Conservation (phyloP, 495 filamentous ascomycete genomes). For the Durotheca rogersii region DNA sequence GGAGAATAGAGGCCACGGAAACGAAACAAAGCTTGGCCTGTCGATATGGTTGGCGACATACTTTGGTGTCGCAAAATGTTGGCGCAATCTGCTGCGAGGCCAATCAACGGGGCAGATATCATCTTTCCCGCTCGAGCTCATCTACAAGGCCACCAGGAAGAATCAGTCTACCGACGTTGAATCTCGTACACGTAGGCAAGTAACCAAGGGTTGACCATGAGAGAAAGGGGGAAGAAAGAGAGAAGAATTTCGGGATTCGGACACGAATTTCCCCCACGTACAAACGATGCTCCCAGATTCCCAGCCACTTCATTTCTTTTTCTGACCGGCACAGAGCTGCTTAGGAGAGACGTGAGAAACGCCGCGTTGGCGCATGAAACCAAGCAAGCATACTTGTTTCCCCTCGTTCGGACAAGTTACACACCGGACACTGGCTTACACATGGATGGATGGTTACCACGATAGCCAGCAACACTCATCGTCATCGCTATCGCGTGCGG, state of each 20-base stretch:
- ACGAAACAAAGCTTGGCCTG: slow-evolving; percentile 26
- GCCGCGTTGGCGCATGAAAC: too few relatives aligned
- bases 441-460: background rate
- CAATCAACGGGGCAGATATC: slow-evolving; percentile 2
- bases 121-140: background rate
- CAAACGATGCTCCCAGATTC: slow-evolving; percentile 4
- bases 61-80: slow-evolving; percentile 1
- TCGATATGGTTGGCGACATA: slow-evolving; percentile 1
- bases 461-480: slow-evolving; percentile 7
- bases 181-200: too few relatives aligned
- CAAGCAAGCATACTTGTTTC: too few relatives aligned
- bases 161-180: too few relatives aligned
- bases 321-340: too few relatives aligned
- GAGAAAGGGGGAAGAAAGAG: too few relatives aligned
- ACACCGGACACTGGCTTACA: too few relatives aligned
- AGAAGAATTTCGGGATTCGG: too few relatives aligned
- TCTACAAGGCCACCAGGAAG: background rate
- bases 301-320: slow-evolving; percentile 27
- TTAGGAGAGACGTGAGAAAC: too few relatives aligned
- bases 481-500: slow-evolving; percentile 3
- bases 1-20: slow-evolving; percentile 18
- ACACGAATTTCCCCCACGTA: background rate
- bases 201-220: too few relatives aligned
- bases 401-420: too few relatives aligned
- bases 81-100: slow-evolving; percentile 8